phyloP scores from a whole-genome alignment of 2,329 filamentous ascomycete species.

The Magnaporthiopsis poae region DNA sequence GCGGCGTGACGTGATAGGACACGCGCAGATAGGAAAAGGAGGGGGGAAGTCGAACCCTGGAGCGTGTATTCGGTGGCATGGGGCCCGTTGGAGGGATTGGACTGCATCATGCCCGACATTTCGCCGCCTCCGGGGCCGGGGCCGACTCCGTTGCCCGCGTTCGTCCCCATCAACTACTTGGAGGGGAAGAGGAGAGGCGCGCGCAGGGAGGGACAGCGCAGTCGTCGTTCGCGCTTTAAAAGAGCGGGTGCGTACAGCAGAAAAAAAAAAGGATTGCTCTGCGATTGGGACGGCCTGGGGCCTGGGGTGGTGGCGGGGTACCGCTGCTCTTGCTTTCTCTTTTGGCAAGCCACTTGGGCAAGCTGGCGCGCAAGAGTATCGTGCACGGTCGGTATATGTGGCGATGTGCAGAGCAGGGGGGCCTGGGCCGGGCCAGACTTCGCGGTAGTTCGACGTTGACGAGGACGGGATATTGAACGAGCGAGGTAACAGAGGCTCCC shows the following conservation, averaged over 20 bases:
- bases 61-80: constrained; percentile 54
- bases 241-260: no score
- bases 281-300: not conserved
- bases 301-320: not conserved
- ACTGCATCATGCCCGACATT: constrained; percentile 34
- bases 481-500: not conserved
- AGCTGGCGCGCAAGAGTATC: not conserved
- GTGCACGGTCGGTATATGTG: not conserved
- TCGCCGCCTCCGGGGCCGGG: constrained; percentile 31
- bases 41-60: constrained; percentile 31
- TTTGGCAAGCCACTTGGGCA: not conserved
- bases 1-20: not conserved
- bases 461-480: not conserved
- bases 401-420: not conserved
- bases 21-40: constrained; percentile 5
- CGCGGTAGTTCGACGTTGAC: not conserved
- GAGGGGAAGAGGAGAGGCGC: not conserved
- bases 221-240: not conserved
- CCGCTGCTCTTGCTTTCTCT: not conserved
- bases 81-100: constrained; percentile 39
- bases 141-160: constrained; percentile 28
- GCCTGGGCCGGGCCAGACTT: not conserved
- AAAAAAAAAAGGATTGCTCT: not conserved
- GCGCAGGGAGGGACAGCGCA: not conserved
- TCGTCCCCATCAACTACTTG: constrained; percentile 27